Evolutionary conservation across 2,329 filamentous ascomycete species (phyloP).

Genomic region (Penicillium corylophilum): DNA sequence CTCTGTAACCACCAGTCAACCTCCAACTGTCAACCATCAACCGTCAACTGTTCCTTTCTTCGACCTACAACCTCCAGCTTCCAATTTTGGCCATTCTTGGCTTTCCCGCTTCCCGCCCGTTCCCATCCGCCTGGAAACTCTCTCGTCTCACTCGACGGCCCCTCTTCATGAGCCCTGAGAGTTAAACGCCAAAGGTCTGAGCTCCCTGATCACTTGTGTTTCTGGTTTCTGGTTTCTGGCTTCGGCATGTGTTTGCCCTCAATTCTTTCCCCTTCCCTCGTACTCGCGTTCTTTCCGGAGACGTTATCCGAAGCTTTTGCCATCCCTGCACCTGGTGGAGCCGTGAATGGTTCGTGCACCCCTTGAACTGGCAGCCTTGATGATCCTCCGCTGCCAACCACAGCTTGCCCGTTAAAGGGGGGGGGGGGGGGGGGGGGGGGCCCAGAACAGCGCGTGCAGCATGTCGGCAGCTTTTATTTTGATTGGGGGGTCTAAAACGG

Average conservation of each 20-base stretch:
- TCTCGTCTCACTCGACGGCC: background rate
- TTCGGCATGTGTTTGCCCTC: background rate
- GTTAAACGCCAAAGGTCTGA: constrained; percentile 12
- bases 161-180: background rate
- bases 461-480: no score
- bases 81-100: background rate
- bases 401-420: constrained; percentile 1
- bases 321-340: background rate
- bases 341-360: constrained; percentile 9
- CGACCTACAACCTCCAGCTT: background rate
- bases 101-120: background rate
- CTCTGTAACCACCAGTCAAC: background rate
- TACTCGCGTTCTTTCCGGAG: background rate
- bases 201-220: constrained; percentile 6
- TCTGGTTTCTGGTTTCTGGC: background rate
- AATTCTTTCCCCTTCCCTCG: background rate
- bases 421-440: no score
- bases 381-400: constrained; percentile 8
- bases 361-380: background rate
- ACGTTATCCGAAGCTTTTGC: background rate
- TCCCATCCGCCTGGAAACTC: background rate
- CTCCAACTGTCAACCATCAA: background rate
- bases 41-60: no score
- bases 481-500: no score
- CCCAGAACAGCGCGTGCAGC: no score